Base-by-base conservation (phyloP, 768 basidiomycete genomes). In the Lactifluus hygrophoroides region DNA sequence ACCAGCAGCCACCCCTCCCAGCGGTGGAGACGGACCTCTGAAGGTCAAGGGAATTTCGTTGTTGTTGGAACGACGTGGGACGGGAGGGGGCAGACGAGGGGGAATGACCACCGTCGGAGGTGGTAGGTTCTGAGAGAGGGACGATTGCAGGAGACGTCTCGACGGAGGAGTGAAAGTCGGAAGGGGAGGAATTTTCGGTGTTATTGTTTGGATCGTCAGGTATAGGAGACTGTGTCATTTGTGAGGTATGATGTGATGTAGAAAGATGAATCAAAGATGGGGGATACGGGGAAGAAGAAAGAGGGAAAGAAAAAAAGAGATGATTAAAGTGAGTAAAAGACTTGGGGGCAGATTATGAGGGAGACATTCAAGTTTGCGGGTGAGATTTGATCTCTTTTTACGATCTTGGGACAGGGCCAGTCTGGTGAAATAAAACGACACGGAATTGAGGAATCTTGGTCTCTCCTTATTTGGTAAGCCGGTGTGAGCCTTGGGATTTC, bases 1-100 rank as follows among this genome's bases (percentile, higher is more conserved):
- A 64, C 63, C 63, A 64, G 57, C 63, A 64, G 2, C 63, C 63
- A 17, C 63, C 63, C 35, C 60, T 57, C 21, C 63, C 53, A 3
- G 63, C 61, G 19, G 57, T 35, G 50, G 63, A 64, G 34, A 46
- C 54, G 54, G 63, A 52, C 42, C 48, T 53, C 34, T 51, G 61
- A 21, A 54, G 27, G 46, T 64, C 63, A 34, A 64, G 53, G 19
- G 63, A 62, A 43, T 44, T 50, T 40, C 60, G 44, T 19, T 56
- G 44, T 19, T 56, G 62, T 47, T 61, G 46, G 40, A 30, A 56
- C 13, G 45, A 61, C n/a, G n/a, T n/a, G 17, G 54, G 51, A 0
- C 60, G 60, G 2, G 51, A 43, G 51, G 54, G 49, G n/a, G 58
- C 30, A 5, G 47, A 49, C 4, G 61, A 21, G 28, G 61, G 57